Conservation (phyloP, 768 basidiomycete species). For the Melanogaster broomeanus region DNA sequence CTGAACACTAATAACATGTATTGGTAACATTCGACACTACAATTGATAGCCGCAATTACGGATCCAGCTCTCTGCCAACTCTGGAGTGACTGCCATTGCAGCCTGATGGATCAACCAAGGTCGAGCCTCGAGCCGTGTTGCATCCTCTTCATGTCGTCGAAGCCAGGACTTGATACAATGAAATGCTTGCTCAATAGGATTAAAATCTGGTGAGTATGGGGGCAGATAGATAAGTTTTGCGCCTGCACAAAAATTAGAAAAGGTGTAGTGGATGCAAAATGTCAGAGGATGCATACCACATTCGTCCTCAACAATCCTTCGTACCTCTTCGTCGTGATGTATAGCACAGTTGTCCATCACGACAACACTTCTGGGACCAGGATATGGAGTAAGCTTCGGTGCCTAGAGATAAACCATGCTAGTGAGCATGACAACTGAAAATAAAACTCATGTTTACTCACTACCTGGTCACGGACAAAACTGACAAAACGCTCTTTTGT, state of each 20-base stretch:
- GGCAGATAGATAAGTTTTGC: conserved; percentile 30
- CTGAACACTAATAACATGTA: too few species aligned
- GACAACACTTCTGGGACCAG: too few species aligned
- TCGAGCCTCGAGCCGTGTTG: background rate
- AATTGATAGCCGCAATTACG: conserved; percentile 26
- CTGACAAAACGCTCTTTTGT: too few species aligned
- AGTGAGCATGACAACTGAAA: too few species aligned
- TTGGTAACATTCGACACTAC: too few species aligned
- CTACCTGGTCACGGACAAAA: too few species aligned
- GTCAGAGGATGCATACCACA: conserved; percentile 1
- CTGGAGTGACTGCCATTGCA: conserved; percentile 9
- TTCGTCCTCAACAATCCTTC: conserved; percentile 28
- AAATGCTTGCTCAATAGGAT: conserved; percentile 38
- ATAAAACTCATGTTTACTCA: too few species aligned
- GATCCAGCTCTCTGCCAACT: conserved; percentile 22
- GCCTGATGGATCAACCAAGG: conserved; percentile 28
- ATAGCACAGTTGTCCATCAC: too few species aligned
- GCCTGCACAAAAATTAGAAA: conserved; percentile 10
- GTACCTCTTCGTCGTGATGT: conserved; percentile 27
- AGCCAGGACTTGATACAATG: conserved; percentile 33
- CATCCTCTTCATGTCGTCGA: conserved; percentile 23
- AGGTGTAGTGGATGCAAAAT: background rate
- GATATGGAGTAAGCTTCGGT: too few species aligned
- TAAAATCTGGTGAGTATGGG: conserved; percentile 37
- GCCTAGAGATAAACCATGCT: too few species aligned